Evolutionary conservation across 345 rosid species (phyloP), one percentile per base, ranked within the genome.

Genomic region (Lepidium africanum): DNA sequence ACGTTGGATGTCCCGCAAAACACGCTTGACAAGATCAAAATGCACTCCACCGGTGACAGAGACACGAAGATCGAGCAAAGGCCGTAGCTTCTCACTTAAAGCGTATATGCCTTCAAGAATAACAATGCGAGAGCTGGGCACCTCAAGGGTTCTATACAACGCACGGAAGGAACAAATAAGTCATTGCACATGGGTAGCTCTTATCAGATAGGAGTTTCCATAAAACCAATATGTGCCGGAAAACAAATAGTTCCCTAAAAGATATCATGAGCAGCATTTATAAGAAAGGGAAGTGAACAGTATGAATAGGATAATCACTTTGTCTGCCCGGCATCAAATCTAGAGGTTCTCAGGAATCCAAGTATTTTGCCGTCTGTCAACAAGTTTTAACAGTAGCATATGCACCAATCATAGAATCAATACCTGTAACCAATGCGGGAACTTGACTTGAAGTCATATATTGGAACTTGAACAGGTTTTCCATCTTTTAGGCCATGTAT

Each of bases 21-120:
- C 99, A 67, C 96, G 88, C 72, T 94, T 94, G 69, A 94, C 99
- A 67, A 94, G 96, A 80, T 94, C 99, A 77, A 91, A 86, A 79
- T 94, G 97, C 80, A 94, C 87, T 54, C 97, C 97, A 60, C 97
- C 99, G 19, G 97, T 94, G 63, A 94, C 85, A 64, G 99, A 94
- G 54, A 91, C 97, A 25, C 99, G 99, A 67, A 94, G 93, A 82
- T 91, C 97, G 15, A 94, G 85, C 60, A 91, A 71, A 61, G 96
- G 96, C 14, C 96, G 81, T 74, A 94, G 77, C 77, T 73, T 91
- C 74, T 89, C 99, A 63, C 96, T 94, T 74, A 94, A 82, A 52
- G 99, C 95, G 37, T 89, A 91, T 57, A 94, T 94, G 54, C 99
- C 97, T 83, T 94, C 99, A 72, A 94, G 84, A 73, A 94, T 79